Percentiles rank a stretch among this genome's conserved stretches.
phyloP scores from a whole-genome alignment of 2,329 filamentous ascomycete species.

The Samsoniella hepiali region DNA sequence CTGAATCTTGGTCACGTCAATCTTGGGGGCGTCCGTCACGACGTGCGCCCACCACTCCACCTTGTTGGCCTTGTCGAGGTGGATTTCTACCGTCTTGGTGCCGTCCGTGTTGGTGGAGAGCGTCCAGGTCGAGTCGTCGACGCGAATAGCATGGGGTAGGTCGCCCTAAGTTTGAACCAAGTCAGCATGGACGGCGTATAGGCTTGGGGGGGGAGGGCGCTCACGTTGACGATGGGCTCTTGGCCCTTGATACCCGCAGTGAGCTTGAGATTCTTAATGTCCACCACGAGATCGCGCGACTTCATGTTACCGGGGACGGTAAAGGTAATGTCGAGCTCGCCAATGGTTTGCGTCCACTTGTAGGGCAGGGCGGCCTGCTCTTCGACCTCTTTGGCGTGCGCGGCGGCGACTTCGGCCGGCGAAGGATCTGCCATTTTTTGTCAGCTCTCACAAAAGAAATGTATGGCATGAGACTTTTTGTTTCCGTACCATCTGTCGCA shows the following conservation, averaged over 20 bases:
- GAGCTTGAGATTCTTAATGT: constrained; percentile 75
- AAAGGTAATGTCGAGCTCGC: constrained; percentile 78
- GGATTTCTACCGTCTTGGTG: constrained; percentile 66
- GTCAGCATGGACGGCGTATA: constrained; percentile 7
- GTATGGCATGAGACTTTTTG: not conserved
- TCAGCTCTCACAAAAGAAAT: not conserved
- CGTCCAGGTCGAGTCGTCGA: constrained; percentile 94
- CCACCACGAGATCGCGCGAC: constrained; percentile 76
- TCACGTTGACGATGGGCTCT: constrained; percentile 75
- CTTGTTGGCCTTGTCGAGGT: constrained; percentile 94
- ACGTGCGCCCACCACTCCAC: constrained; percentile 99
- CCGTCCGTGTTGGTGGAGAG: constrained; percentile 70
- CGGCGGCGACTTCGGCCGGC: constrained; percentile 55
- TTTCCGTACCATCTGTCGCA: constrained; percentile 21
- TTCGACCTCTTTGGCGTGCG: constrained; percentile 68
- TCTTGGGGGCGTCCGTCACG: constrained; percentile 78
- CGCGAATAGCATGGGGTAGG: constrained; percentile 72
- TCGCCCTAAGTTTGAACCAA: constrained; percentile 62
- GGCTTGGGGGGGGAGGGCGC: constrained; percentile 24
- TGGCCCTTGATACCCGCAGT: constrained; percentile 85
- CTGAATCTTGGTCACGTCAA: constrained; percentile 92
- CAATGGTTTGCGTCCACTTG: constrained; percentile 94
- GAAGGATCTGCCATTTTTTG: constrained; percentile 43
- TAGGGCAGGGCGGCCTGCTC: constrained; percentile 90
- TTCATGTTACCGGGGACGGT: constrained; percentile 79